Evolutionary conservation across 192 early-diverging fungal species (phyloP), one percentile per base, ranked within the genome.

Genomic region (Rhizophagus clarus): DNA sequence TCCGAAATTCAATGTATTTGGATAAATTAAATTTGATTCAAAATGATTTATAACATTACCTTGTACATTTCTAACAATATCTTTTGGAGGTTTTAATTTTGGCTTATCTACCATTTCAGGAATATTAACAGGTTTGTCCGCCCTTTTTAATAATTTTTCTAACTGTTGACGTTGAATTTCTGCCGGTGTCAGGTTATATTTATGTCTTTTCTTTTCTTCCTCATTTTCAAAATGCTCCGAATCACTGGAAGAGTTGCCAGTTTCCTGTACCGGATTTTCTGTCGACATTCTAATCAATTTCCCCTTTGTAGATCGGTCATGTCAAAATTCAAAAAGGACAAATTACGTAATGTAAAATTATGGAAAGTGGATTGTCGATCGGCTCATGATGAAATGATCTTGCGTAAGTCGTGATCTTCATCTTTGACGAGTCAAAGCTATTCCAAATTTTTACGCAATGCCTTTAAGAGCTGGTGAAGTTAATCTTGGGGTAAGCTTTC

Each of bases 391-490:
- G 6, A 40, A 40, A 40, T 34, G 37, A 40, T 40, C 37, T 40
- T 40, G 37, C 37, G 37, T 40, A 40, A 40, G 37, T 40, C 37
- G 37, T 40, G 0, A 8, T 40, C 8, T 40, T 2, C 34, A 4
- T 4, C 34, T 34, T 34, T 2, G 37, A 40, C 37, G 5, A 37
- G 37, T 45, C 11, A 45, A 45, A 45, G 11, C 42, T 45, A n/a
- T 45, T 67, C 31, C 0, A 28, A 67, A 28, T 17, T 14, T 67
- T 67, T 32, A 31, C 4, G 56, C 17, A 42, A 76, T 76, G 75
- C 24, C 62, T 9, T 66, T 99, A 61, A 99, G 97, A 88, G 91
- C 96, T 42, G 97, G 97, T 82, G 97, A 99, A 89, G 93, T 95
- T 77, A 93, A 95, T 89, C 89, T 99, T 80, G 97, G 97, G 77